Percentiles rank a stretch among this genome's conserved stretches.
Evolutionary conservation across 345 rosid species (phyloP).

Genomic region (Excoecaria agallocha): DNA sequence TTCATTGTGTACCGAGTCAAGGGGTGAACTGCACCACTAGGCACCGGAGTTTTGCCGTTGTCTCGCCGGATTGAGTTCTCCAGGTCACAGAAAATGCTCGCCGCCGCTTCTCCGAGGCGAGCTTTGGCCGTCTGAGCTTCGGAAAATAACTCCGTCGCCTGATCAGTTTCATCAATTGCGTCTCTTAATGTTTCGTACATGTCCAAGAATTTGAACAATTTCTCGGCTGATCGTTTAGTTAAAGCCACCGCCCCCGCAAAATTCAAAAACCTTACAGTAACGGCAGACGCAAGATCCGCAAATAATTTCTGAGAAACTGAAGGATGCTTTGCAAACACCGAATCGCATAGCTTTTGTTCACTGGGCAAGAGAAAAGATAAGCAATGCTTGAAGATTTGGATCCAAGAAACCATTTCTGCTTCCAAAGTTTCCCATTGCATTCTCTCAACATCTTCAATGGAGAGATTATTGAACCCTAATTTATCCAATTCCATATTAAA

Average conservation of each 20-base stretch:
- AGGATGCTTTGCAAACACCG: constrained; percentile 12
- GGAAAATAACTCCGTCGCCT: constrained; percentile 4
- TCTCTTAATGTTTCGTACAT: constrained; percentile 25
- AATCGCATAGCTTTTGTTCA: constrained; percentile 17
- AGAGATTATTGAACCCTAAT: constrained; percentile 14
- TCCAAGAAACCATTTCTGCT: constrained; percentile 17
- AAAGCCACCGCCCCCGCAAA: constrained; percentile 22
- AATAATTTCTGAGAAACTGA: constrained; percentile 6
- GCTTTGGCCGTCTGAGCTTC: constrained; percentile 10
- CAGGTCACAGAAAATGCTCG: constrained; percentile 19
- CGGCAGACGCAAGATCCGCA: constrained; percentile 5
- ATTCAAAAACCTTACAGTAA: constrained; percentile 18
- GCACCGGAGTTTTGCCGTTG: constrained; percentile 18
- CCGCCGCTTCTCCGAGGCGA: constrained; percentile 24
- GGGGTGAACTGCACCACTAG: constrained; percentile 30
- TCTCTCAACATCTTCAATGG: constrained; percentile 24
- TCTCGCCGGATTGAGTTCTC: constrained; percentile 27
- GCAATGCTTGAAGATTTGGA: constrained; percentile 15
- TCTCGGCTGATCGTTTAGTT: constrained; percentile 24
- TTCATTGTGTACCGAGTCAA: constrained; percentile 33
- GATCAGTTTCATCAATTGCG: background rate
- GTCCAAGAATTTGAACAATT: constrained; percentile 27
- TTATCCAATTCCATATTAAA: constrained; percentile 12
- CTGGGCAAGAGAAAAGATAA: constrained; percentile 8
- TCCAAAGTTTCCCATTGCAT: constrained; percentile 24